Conservation (phyloP, 495 filamentous ascomycete genomes). For the Neurospora sp. region DNA sequence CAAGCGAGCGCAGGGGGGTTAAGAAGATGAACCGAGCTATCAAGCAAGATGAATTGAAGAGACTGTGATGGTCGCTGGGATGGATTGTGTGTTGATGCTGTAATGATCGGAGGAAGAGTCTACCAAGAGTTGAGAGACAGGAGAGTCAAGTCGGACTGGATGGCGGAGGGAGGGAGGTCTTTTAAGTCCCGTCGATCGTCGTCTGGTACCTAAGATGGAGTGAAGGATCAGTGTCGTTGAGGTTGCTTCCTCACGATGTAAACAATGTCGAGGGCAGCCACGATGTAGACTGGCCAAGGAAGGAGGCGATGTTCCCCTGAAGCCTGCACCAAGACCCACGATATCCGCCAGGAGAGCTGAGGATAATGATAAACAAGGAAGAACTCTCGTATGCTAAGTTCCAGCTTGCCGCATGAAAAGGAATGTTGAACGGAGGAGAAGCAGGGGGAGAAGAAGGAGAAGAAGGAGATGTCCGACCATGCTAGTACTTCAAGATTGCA, state of each 20-base stretch:
- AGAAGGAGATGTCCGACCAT: not conserved
- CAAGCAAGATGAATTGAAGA: slow-evolving; percentile 43
- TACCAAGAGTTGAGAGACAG: slow-evolving; percentile 30
- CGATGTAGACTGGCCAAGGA: not conserved
- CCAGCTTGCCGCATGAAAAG: not conserved
- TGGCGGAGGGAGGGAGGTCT: not conserved
- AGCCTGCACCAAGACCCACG: not conserved
- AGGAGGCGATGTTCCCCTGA: not conserved
- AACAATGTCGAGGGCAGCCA: not conserved
- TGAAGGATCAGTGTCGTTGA: not conserved
- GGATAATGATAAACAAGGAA: not conserved
- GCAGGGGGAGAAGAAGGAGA: not conserved
- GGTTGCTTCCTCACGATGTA: slow-evolving; percentile 4
- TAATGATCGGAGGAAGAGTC: slow-evolving; percentile 40
- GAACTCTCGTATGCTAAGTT: not conserved
- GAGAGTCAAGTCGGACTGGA: slow-evolving; percentile 13
- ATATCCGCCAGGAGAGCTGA: not conserved
- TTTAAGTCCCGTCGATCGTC: not conserved
- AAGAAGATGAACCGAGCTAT: slow-evolving; percentile 47
- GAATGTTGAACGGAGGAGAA: not conserved
- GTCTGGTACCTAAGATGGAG: not conserved
- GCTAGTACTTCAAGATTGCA: not conserved
- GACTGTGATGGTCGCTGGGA: slow-evolving; percentile 30
- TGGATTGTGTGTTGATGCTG: slow-evolving; percentile 37
- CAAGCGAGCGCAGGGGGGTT: slow-evolving; percentile 36